These are phyloP conservation scores for Aspergillus sp. DNA, from an alignment of 2,329 filamentous ascomycete genomes.

Conservation along the genomic window DNA sequence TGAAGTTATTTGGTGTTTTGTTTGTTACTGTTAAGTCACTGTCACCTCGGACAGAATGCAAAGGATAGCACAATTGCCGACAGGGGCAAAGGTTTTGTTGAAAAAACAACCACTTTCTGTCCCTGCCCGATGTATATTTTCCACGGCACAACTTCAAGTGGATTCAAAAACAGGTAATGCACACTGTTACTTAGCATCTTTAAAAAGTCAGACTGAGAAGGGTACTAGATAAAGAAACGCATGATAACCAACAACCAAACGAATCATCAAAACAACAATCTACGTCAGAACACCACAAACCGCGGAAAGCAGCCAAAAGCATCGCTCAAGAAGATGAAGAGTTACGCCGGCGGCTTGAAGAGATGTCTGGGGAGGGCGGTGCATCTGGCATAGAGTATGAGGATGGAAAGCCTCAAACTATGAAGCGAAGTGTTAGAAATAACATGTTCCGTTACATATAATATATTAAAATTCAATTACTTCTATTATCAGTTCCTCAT, in stretches of 20 bases:
- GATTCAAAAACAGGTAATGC: background rate
- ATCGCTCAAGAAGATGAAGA: constrained; percentile 66
- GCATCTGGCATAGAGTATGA: constrained; percentile 72
- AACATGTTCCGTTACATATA: constrained; percentile 75
- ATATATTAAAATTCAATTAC: constrained; percentile 6
- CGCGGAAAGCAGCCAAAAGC: constrained; percentile 50
- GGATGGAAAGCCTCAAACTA: constrained; percentile 67
- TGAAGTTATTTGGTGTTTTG: background rate
- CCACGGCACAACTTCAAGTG: background rate
- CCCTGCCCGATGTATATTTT: background rate
- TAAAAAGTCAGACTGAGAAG: background rate
- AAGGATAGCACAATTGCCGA: background rate
- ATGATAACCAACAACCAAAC: background rate
- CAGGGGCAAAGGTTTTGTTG: background rate
- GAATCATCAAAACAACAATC: background rate
- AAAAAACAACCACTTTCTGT: background rate
- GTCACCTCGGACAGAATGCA: background rate
- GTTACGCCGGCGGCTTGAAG: constrained; percentile 64
- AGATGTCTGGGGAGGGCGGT: constrained; percentile 68
- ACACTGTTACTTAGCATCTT: background rate
- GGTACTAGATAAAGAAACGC: background rate
- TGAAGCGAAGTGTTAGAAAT: constrained; percentile 71
- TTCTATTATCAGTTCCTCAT: background rate
- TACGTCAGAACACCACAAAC: constrained; percentile 8
- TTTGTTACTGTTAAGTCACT: background rate